These are phyloP conservation scores for Auriscalpium vulgare DNA, from an alignment of 768 basidiomycete species.

Conservation along the genomic window DNA sequence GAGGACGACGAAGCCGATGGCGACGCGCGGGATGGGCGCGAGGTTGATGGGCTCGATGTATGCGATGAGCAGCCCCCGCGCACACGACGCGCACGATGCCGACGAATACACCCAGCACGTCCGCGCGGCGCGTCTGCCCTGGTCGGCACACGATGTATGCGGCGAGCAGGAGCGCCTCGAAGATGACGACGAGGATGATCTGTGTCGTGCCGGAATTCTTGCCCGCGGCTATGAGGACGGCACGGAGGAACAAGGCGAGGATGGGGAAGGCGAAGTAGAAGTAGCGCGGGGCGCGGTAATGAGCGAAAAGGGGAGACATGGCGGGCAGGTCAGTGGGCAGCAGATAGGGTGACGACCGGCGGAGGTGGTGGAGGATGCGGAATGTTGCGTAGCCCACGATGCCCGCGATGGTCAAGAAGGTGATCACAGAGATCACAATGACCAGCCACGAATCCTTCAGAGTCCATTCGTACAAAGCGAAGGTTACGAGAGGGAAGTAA, in stretches of 20 bases:
- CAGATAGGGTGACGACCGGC: slow-evolving; percentile 30
- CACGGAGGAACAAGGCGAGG: slow-evolving; percentile 51
- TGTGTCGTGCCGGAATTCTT: slow-evolving; percentile 58
- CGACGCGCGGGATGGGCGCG: slow-evolving; percentile 70
- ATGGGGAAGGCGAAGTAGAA: slow-evolving; percentile 59
- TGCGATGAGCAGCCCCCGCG: slow-evolving; percentile 64
- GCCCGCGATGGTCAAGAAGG: slow-evolving; percentile 44
- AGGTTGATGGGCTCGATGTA: slow-evolving; percentile 63
- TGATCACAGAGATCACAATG: slow-evolving; percentile 67
- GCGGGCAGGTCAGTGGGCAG: slow-evolving; percentile 33
- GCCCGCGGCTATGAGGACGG: slow-evolving; percentile 65
- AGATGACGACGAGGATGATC: slow-evolving; percentile 53
- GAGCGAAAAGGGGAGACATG: slow-evolving; percentile 54
- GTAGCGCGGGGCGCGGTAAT: slow-evolving; percentile 59
- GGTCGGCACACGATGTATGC: slow-evolving; percentile 51
- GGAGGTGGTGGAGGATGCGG: slow-evolving; percentile 39
- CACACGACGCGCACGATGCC: slow-evolving; percentile 61
- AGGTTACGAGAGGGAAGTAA: slow-evolving; percentile 63
- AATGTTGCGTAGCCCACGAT: slow-evolving; percentile 43
- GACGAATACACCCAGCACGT: slow-evolving; percentile 62
- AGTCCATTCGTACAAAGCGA: slow-evolving; percentile 88
- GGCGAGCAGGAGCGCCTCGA: slow-evolving; percentile 57
- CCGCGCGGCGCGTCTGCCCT: slow-evolving; percentile 56
- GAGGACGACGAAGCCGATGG: slow-evolving; percentile 68
- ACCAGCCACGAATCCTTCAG: slow-evolving; percentile 84